These are phyloP conservation scores for Pelargonium australe DNA, from an alignment of 441 rosid species.

Conservation along the genomic window DNA sequence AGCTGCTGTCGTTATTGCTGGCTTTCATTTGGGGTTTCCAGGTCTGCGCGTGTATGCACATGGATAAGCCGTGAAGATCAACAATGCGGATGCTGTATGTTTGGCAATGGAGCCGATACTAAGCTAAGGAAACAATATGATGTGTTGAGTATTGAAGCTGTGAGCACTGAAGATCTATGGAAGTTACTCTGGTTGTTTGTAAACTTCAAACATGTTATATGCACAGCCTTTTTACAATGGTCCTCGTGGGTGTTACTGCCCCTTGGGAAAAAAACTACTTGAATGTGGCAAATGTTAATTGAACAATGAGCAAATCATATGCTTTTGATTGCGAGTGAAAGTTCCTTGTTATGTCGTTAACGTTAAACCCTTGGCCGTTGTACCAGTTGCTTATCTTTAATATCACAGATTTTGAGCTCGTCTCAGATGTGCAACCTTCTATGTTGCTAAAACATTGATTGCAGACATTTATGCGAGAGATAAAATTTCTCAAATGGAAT, in stretches of 20 bases:
- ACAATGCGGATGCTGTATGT: slow-evolving; percentile 5
- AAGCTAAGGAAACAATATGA: background rate
- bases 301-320: background rate
- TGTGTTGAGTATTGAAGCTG: background rate
- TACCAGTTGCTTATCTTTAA: background rate
- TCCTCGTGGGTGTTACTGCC: no score
- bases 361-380: background rate
- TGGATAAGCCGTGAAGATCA: slow-evolving; percentile 4
- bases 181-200: background rate
- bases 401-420: background rate
- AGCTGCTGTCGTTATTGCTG: slow-evolving; percentile 29
- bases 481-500: background rate
- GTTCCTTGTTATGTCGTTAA: background rate
- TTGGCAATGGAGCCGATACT: slow-evolving; percentile 2
- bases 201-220: no score
- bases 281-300: background rate
- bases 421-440: no score
- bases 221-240: background rate
- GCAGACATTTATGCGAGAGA: background rate
- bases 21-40: slow-evolving; percentile 19
- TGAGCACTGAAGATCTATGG: background rate
- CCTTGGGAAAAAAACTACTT: background rate
- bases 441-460: background rate
- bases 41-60: slow-evolving; percentile 14
- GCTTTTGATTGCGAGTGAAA: background rate